Percentiles rank a stretch among this genome's conserved stretches.
phyloP scores from a whole-genome alignment of 371 early-diverging fungal genomes.

The Chytridium lagenaria region DNA sequence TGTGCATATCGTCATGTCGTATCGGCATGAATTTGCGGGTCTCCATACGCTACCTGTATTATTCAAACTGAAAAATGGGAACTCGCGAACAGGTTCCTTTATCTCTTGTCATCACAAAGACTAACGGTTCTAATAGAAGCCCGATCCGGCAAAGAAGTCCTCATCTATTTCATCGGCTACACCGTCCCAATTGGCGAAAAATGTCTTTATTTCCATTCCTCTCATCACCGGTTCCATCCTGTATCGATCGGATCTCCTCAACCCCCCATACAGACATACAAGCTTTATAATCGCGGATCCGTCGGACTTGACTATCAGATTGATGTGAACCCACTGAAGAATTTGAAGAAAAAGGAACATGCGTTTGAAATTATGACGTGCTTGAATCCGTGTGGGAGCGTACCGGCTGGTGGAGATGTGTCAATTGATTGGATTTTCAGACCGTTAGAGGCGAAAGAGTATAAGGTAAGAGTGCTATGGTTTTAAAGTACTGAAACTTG shows the following conservation, averaged over 20 bases:
- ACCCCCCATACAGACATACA: constrained; percentile 43
- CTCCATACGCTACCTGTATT: constrained; percentile 51
- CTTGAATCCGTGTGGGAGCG: constrained; percentile 33
- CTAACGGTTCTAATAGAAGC: constrained; percentile 4
- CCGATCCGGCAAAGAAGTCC: constrained; percentile 44
- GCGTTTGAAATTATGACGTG: constrained; percentile 46
- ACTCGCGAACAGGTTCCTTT: constrained; percentile 33
- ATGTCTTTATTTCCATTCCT: constrained; percentile 47
- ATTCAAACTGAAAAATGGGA: constrained; percentile 53
- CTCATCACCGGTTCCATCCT: constrained; percentile 37
- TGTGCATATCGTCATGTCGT: constrained; percentile 45
- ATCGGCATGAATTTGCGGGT: constrained; percentile 52
- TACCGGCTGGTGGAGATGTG: constrained; percentile 44
- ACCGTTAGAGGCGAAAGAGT: constrained; percentile 49
- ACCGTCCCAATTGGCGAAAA: constrained; percentile 46
- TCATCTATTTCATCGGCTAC: constrained; percentile 48
- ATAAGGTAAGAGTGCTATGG: constrained; percentile 35
- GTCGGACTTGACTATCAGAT: constrained; percentile 43
- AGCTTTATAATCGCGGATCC: constrained; percentile 46
- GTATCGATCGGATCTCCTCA: constrained; percentile 42
- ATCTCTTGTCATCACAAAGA: neutral
- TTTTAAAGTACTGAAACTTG: neutral
- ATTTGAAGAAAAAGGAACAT: constrained; percentile 40
- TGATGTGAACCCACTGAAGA: constrained; percentile 39
- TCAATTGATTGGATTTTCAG: constrained; percentile 51